These are phyloP conservation scores for Alternaria longipes DNA, from an alignment of 2,329 filamentous ascomycete species.

Conservation along the genomic window DNA sequence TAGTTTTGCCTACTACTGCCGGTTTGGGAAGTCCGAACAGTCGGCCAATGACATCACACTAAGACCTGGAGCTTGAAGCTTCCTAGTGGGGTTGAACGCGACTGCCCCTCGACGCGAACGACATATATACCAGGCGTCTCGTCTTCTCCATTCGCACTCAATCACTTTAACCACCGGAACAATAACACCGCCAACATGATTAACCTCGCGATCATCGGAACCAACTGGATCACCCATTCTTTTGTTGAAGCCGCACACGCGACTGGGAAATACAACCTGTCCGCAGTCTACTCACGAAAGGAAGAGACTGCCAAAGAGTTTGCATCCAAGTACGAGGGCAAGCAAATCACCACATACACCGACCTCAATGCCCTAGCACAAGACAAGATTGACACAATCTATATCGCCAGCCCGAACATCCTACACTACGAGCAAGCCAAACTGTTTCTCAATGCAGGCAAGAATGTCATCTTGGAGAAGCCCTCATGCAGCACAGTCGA, in stretches of 20 bases:
- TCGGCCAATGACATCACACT: conserved; percentile 29
- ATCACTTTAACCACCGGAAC: background rate
- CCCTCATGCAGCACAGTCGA: conserved; percentile 55
- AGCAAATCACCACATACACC: conserved; percentile 51
- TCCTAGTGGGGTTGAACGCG: conserved; percentile 24
- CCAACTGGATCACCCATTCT: conserved; percentile 61
- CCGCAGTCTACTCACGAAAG: conserved; percentile 59
- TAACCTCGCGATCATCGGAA: conserved; percentile 59
- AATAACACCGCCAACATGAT: conserved; percentile 38
- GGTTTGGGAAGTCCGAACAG: conserved; percentile 25
- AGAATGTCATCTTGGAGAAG: conserved; percentile 62
- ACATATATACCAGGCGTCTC: background rate
- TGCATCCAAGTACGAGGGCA: conserved; percentile 51
- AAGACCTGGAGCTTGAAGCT: conserved; percentile 6
- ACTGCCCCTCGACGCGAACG: conserved; percentile 14
- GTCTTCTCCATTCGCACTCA: background rate
- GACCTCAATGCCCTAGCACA: conserved; percentile 51
- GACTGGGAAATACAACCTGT: conserved; percentile 55
- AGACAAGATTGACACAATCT: conserved; percentile 55
- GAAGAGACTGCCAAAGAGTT: conserved; percentile 55
- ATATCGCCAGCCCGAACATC: conserved; percentile 61
- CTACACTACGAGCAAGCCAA: conserved; percentile 59
- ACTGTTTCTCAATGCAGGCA: conserved; percentile 53
- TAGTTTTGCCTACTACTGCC: conserved; percentile 14
- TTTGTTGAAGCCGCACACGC: conserved; percentile 57